Conservation (phyloP, 1,284 basidiomycete genomes). For the Ceraceosorus bombacis region DNA sequence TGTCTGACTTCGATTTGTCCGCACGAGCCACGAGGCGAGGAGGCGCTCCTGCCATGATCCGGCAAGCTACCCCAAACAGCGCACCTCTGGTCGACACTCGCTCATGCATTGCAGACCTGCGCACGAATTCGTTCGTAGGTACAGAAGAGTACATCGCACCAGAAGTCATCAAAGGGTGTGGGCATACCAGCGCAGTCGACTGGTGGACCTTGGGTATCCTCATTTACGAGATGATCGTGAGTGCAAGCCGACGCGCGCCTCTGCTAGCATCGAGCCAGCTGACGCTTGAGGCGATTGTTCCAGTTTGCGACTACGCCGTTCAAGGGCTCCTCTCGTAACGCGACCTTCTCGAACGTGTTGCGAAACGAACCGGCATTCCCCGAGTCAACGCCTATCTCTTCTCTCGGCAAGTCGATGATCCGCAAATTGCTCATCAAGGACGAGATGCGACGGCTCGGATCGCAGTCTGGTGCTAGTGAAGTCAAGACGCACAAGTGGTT, state of each 20-base stretch:
- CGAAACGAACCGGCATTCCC: conserved; percentile 78
- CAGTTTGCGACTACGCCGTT: conserved; percentile 89
- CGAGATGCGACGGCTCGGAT: conserved; percentile 79
- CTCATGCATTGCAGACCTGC: conserved; percentile 92
- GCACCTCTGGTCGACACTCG: conserved; percentile 91
- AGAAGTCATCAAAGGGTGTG: conserved; percentile 94
- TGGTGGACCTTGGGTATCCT: conserved; percentile 99
- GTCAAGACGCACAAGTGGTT: conserved; percentile 99
- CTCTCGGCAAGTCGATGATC: conserved; percentile 72
- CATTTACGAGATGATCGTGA: conserved; percentile 92
- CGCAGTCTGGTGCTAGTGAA: conserved; percentile 88
- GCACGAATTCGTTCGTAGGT: conserved; percentile 97
- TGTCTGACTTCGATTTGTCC: conserved; percentile 97
- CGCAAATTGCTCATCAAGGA: conserved; percentile 85
- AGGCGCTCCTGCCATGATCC: conserved; percentile 80
- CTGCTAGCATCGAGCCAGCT: too few relatives aligned
- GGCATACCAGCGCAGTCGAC: conserved; percentile 96
- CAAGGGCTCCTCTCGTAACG: conserved; percentile 88
- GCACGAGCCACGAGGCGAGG: conserved; percentile 73
- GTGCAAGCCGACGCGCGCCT: not conserved
- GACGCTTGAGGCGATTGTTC: too few relatives aligned
- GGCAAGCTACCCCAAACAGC: conserved; percentile 78
- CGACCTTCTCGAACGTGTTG: conserved; percentile 94
- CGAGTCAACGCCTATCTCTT: conserved; percentile 74
- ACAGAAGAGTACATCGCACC: conserved; percentile 99